These are phyloP conservation scores for Fusarium compactum DNA, from an alignment of 2,329 filamentous ascomycete genomes.

Conservation along the genomic window DNA sequence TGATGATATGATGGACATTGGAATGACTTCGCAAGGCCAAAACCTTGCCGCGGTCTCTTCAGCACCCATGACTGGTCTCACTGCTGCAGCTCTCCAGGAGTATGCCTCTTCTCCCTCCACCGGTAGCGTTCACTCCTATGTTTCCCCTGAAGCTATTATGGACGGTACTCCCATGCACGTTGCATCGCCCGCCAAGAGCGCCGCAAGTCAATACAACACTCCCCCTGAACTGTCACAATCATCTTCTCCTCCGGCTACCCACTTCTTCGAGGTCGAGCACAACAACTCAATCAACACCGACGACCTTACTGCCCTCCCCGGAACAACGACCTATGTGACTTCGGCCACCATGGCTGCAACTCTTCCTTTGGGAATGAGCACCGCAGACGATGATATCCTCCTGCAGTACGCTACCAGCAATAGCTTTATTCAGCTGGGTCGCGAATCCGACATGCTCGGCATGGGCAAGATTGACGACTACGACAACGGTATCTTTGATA, in stretches of 20 bases:
- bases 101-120: conserved; percentile 56
- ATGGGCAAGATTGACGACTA: conserved; percentile 68
- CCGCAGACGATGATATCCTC: conserved; percentile 60
- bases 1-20: conserved; percentile 63
- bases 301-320: conserved; percentile 49
- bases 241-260: conserved; percentile 65
- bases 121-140: conserved; percentile 56
- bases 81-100: conserved; percentile 51
- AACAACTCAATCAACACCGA: conserved; percentile 51
- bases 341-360: conserved; percentile 52
- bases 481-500: conserved; percentile 65
- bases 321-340: conserved; percentile 50
- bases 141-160: conserved; percentile 61
- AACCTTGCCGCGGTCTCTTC: conserved; percentile 59
- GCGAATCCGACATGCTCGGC: conserved; percentile 62
- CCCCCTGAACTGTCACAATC: conserved; percentile 72
- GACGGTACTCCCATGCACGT: conserved; percentile 55
- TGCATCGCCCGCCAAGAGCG: conserved; percentile 64
- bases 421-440: conserved; percentile 58
- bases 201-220: conserved; percentile 65
- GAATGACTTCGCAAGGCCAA: conserved; percentile 46
- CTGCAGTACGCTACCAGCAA: conserved; percentile 59
- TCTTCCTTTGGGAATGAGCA: conserved; percentile 51
- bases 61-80: conserved; percentile 55
- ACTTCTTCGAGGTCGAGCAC: conserved; percentile 62